Evolutionary conservation across 148 eudicot genomes (phyloP), one percentile per base, ranked within the genome.

Genomic region (Dianthus caryophyllus): DNA sequence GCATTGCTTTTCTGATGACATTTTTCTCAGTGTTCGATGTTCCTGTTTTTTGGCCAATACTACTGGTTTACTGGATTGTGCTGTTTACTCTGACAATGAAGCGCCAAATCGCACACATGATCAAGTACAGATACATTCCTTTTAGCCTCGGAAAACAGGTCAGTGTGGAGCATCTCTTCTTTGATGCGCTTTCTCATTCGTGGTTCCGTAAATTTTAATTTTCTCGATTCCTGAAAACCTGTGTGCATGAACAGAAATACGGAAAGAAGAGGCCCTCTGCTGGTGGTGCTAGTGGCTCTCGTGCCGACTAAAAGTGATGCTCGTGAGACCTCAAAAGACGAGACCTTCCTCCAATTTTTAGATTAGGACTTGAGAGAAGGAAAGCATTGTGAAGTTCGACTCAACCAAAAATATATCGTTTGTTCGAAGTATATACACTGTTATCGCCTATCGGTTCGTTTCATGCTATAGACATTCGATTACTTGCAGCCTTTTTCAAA

Each of bases 91-190:
- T 91, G 38, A 88, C 97, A 43, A 88, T 91, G 97, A 86, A 84
- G 83, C 89, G 97, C 59, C 97, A 88, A 74, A 86, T 91, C 62
- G 82, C 84, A 49, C 97, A 91, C 79, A 91, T 91, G 97, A 77
- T 91, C 69, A 91, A 91, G 75, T 84, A 91, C 87, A 83, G 81
- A 80, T 88, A 91, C 61, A 65, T 91, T 48, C 97, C 97, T 27
- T 83, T 91, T 80, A 88, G 67, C 75, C 65, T 86, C 30, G 97
- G 96, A 52, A 90, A 90, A 78, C 89, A 90, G 97, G 95, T 86
- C 16, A 71, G 78, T 38, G 9, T n/a, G n/a, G n/a, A n/a, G n/a
- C n/a, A n/a, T 46, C 22, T 9, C 52, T 74, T 0, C 26, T 16
- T 43, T 66, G 29, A 22, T 41, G 43, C 44, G 50, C 22, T 41